Evolutionary conservation across 306 rosid genomes (phyloP), one percentile per base, ranked within the genome.

Genomic region (Acacia confusa): DNA sequence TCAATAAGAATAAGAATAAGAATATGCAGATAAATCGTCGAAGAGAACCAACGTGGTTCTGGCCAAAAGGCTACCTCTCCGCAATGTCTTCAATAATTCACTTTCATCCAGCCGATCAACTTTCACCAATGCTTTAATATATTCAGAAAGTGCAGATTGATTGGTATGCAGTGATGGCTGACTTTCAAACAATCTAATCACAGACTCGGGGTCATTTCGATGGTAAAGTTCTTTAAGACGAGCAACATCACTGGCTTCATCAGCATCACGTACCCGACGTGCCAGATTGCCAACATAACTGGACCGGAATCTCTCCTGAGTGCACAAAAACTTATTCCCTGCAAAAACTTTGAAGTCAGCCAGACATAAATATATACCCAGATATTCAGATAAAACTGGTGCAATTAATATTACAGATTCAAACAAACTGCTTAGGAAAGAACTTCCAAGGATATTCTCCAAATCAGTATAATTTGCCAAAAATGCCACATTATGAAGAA

Each of bases 81-180:
- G 91, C 87, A 95, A 86, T 76, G 94, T 90, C 90, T 79, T 89
- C 38, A 95, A 90, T 72, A 95, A 86, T 82, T 93, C 94, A 82
- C 92, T 95, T 72, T 88, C 92, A 82, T 95, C 97, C 84, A 92
- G 87, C 87, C 97, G 85, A 77, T 89, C 94, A 84, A 91, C 94
- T 84, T 82, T 90, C 64, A 93, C 97, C 38, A 93, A 79, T 64
- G 99, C 94, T 87, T 91, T 92, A 36, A 93, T 87, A 48, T 93
- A 93, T 84, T 93, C 98, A 40, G 98, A 89, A 78, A 93, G 91
- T 22, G 98, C 99, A 0, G 91, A 66, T 65, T 92, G 61, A 79
- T 90, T 95, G 52, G 85, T 72, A 36, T 92, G 94, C 79, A 95
- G 85, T 47, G 97, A 87, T 69, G 97, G 94, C 43, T 92, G 91